Conservation (phyloP, 129 eudicot species). For the Mikania micrantha region DNA sequence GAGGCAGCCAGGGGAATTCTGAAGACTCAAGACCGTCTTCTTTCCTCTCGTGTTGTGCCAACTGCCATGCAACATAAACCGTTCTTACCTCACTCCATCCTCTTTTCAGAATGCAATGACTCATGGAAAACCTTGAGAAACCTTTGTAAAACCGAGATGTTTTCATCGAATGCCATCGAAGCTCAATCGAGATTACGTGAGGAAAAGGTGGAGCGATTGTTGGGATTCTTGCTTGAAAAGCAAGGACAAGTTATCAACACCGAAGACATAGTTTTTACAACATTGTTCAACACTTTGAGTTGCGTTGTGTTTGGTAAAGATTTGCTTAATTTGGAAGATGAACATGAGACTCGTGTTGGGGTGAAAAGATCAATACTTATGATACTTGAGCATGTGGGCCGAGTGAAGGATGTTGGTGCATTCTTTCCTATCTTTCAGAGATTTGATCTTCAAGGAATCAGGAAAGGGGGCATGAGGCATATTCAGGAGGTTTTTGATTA, state of each 20-base stretch:
- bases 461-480: slow-evolving; percentile 5
- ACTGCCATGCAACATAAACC: background rate
- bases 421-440: slow-evolving; percentile 15
- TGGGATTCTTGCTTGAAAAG: slow-evolving; percentile 11
- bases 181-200: slow-evolving; percentile 15
- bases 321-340: slow-evolving; percentile 6
- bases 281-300: slow-evolving; percentile 14
- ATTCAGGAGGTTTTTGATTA: background rate
- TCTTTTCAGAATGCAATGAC: slow-evolving; percentile 18
- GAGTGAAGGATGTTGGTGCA: slow-evolving; percentile 15
- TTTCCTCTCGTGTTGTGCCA: slow-evolving; percentile 23
- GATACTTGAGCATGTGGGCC: slow-evolving; percentile 1
- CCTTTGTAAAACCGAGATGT: slow-evolving; percentile 13
- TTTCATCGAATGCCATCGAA: slow-evolving; percentile 22
- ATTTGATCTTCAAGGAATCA: slow-evolving; percentile 16
- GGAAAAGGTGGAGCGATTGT: slow-evolving; percentile 14
- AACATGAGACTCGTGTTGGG: slow-evolving; percentile 1
- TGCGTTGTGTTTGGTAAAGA: slow-evolving; percentile 9
- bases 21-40: slow-evolving; percentile 31
- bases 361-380: slow-evolving; percentile 3
- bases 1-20: slow-evolving; percentile 28
- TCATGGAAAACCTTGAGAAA: slow-evolving; percentile 19
- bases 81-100: slow-evolving; percentile 6
- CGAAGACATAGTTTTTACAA: slow-evolving; percentile 1
- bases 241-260: slow-evolving; percentile 10